Evolutionary conservation across 208 protist genomes (phyloP), one percentile per base, ranked within the genome.

Genomic region (Wallacemonas sp.): DNA sequence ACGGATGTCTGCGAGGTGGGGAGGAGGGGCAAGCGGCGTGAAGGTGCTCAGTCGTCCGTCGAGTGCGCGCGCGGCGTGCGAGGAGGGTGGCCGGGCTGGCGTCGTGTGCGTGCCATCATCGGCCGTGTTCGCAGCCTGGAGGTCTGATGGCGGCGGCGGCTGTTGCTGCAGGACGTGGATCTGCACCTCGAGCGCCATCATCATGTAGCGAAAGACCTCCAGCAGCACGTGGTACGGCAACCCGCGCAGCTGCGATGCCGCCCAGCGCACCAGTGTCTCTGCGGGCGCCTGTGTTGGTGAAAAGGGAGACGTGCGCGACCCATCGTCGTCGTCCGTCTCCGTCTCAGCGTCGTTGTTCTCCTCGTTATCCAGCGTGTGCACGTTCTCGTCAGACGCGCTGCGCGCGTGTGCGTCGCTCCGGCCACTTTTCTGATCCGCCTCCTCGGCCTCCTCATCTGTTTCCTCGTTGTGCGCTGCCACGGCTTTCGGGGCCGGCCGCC

Each of bases 271-370:
- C n/a, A 65, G 32, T 22, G 70, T 18, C 31, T 69, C 61, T 8
- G 25, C 57, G 3, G 29, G 65, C 11, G 69, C 26, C 50, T 45
- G 31, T 22, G 26, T 29, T 10, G 41, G 45, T 25, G 41, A 70
- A 41, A 64, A 76, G 16, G 75, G 64, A 67, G 68, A 79, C 32
- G 5, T 28, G 38, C 67, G 55, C 28, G 33, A 25, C 16, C 32
- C 42, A 1, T 18, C 36, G 3, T 46, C 49, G 2, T n/a, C 25
- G 52, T 18, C 16, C 20, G 29, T 36, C 12, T 3, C 7, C 28
- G n/a, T 20, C 20, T 65, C 38, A 14, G 14, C 65, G 14, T 28
- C 42, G 4, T 20, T 29, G 20, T 10, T 23, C 11, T 8, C 11
- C 11, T 41, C 44, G 7, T 23, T 39, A 4, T 25, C 41, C 11